Base-by-base conservation (phyloP, 164 flowering plant species). In the Aristolochia californica region DNA sequence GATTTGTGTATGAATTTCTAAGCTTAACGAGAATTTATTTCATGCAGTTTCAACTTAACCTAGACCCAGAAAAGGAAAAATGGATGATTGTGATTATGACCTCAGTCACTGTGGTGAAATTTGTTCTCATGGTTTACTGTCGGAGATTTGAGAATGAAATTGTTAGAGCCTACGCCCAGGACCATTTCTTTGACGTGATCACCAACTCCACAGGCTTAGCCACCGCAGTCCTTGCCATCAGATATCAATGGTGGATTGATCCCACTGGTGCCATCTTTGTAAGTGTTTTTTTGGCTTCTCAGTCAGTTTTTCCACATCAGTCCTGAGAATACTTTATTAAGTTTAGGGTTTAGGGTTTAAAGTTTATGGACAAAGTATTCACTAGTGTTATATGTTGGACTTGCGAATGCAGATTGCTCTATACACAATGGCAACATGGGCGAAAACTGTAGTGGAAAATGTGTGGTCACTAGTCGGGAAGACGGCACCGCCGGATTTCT, bases 31-130 rank as follows among this genome's bases (percentile, higher is more conserved):
- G 18, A 40, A 20, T 14, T 48, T n/a, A 9, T 43, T 10, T 20
- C 28, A 40, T 45, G 47, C 44, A 58, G 54, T 28, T 50, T 13
- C 25, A 26, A 13, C 16, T 23, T 24, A 52, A 22, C 23, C 51
- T 30, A 34, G 68, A 73, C 65, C 67, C 26, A 4, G 63, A 47
- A 13, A 66, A 83, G 61, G 91, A 83, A 60, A 78, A 34, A 57
- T 88, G 96, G 96, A 76, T 78, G 81, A 82, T 88, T 21, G 88
- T 87, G 23, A 88, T 88, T 15, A 88, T 88, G 96, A 75, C 72
- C 1, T 70, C 81, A 0, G 96, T 83, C 1, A 88, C 91, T 5
- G 66, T 74, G 3, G 77, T 85, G 56, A 88, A 88, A 64, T 80
- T 85, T 53, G 14, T 51, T 10, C 80, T 88, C 2, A 77, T 82